Percentiles rank a stretch among this genome's conserved stretches.
Evolutionary conservation across 164 flowering plant species (phyloP).

Genomic region (Buxus sempervirens): DNA sequence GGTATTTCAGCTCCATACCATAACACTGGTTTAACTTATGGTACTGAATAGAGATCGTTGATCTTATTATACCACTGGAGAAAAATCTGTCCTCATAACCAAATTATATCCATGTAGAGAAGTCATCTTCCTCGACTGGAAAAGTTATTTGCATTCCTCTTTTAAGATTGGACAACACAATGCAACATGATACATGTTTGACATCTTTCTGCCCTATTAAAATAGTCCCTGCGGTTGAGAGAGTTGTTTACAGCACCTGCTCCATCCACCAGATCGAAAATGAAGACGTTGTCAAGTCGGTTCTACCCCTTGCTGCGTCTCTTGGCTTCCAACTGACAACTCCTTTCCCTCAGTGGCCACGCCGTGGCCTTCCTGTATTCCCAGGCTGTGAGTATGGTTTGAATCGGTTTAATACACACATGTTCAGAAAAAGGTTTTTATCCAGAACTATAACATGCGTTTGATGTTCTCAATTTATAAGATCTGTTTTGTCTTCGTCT

Average conservation of each 20-base stretch:
- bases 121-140: no score
- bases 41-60: no score
- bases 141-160: neutral
- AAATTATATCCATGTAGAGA: no score
- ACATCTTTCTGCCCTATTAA: neutral
- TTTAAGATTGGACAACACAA: neutral
- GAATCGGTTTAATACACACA: no score
- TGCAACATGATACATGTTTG: neutral
- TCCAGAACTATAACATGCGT: neutral
- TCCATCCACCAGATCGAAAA: constrained; percentile 85
- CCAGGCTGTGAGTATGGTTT: constrained; percentile 69
- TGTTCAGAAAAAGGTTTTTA: neutral
- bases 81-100: no score
- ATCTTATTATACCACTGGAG: no score
- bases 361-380: constrained; percentile 87
- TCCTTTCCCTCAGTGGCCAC: constrained; percentile 74
- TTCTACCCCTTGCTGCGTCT: constrained; percentile 67
- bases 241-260: constrained; percentile 68
- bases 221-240: constrained; percentile 38
- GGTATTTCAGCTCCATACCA: no score
- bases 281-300: constrained; percentile 80
- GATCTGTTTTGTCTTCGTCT: neutral
- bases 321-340: constrained; percentile 62
- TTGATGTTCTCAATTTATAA: neutral
- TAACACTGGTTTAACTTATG: no score